Percentiles rank a stretch among this genome's conserved stretches.
Conservation (phyloP, 1,284 basidiomycete genomes). For the Fomitopsis schrenkii region DNA sequence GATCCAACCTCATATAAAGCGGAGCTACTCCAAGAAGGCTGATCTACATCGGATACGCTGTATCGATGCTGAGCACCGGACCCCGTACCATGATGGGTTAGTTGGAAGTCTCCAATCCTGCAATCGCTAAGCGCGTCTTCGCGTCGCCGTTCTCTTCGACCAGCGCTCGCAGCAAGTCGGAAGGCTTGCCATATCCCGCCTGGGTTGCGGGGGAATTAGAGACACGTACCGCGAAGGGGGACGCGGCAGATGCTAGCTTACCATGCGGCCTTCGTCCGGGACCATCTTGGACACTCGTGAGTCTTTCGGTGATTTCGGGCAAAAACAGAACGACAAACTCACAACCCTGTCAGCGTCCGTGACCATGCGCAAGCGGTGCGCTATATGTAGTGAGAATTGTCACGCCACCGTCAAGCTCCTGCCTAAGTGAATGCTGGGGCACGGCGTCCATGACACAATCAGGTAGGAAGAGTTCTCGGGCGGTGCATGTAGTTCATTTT, state of each 20-base stretch:
- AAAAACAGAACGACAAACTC: constrained; percentile 12
- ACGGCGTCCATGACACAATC: constrained; percentile 57
- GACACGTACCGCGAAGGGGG: not conserved
- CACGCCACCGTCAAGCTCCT: constrained; percentile 47
- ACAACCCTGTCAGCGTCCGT: constrained; percentile 52
- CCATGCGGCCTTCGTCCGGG: constrained; percentile 30
- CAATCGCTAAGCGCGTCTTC: constrained; percentile 37
- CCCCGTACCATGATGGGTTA: not conserved
- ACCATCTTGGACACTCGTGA: constrained; percentile 27
- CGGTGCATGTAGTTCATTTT: not conserved
- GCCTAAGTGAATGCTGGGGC: constrained; percentile 55
- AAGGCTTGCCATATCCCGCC: constrained; percentile 57
- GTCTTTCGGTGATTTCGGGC: no score
- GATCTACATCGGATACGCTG: no score
- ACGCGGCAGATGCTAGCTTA: constrained; percentile 9
- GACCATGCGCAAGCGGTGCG: constrained; percentile 68
- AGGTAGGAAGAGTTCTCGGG: constrained; percentile 14
- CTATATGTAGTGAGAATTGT: constrained; percentile 56
- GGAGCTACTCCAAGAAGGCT: no score
- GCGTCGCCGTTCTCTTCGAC: constrained; percentile 50
- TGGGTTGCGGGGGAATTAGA: constrained; percentile 14
- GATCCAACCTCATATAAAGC: no score
- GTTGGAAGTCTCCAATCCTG: constrained; percentile 8
- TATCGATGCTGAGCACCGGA: no score
- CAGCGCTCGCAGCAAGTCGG: constrained; percentile 39